A percentile compares a stretch with the other conserved stretches of the same genome.
Evolutionary conservation across 495 filamentous ascomycete species (phyloP).

Genomic region (Neurospora sp.): DNA sequence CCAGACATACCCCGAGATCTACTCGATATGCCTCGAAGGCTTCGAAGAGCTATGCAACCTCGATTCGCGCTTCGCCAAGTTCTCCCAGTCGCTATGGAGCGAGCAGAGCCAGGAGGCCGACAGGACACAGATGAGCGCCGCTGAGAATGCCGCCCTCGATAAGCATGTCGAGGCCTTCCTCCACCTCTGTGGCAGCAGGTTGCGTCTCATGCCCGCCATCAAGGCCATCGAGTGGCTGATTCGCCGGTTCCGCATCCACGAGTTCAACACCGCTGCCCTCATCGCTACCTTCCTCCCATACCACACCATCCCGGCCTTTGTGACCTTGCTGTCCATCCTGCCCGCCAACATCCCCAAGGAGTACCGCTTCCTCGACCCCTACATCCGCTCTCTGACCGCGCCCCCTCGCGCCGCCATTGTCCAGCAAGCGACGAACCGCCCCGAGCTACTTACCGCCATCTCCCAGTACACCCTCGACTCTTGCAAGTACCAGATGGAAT

Average conservation of each 20-base stretch:
- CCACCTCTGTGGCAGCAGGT: conserved; percentile 58
- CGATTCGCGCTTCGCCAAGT: conserved; percentile 63
- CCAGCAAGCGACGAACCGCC: conserved; percentile 64
- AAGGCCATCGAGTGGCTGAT: conserved; percentile 94
- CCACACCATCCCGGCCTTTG: conserved; percentile 70
- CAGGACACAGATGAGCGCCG: conserved; percentile 66
- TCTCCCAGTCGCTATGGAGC: conserved; percentile 69
- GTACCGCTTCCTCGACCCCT: conserved; percentile 79
- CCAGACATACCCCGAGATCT: conserved; percentile 84
- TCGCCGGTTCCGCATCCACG: conserved; percentile 79
- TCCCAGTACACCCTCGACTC: conserved; percentile 66
- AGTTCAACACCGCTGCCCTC: conserved; percentile 70
- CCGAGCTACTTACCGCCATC: conserved; percentile 56
- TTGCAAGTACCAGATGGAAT: conserved; percentile 55
- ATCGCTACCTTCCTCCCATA: conserved; percentile 90
- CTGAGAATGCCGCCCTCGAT: conserved; percentile 75
- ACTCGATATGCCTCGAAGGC: conserved; percentile 73
- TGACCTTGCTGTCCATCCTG: conserved; percentile 72
- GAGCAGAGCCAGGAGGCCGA: conserved; percentile 84
- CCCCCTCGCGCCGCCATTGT: conserved; percentile 74
- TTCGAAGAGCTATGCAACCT: conserved; percentile 83
- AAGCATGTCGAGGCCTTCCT: conserved; percentile 70
- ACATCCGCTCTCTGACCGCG: conserved; percentile 59
- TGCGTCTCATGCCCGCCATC: conserved; percentile 74
- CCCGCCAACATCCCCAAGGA: conserved; percentile 58